Evolutionary conservation across 106 monocot genomes (phyloP).

Genomic region (Chionographis japonica): DNA sequence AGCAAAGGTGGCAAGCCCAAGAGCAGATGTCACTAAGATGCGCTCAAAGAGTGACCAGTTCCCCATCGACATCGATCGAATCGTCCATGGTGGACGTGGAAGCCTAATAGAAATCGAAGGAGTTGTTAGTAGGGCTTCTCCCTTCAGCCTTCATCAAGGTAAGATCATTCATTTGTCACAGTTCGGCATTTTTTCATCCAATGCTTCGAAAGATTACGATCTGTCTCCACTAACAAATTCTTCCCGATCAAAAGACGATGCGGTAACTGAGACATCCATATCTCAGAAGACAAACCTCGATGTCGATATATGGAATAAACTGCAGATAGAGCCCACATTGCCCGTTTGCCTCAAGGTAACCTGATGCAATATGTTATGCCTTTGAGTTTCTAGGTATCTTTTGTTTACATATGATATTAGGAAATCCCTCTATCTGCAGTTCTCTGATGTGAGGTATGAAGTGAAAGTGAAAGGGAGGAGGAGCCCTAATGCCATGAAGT

Average conservation of each 20-base stretch:
- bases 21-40: not conserved
- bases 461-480: not conserved
- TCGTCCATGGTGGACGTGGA: too few species aligned
- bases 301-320: not conserved
- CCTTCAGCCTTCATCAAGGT: too few species aligned
- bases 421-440: not conserved
- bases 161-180: too few species aligned
- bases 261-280: not conserved
- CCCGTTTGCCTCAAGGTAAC: constrained; percentile 7
- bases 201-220: too few species aligned
- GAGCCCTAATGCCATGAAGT: not conserved
- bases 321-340: not conserved
- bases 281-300: not conserved
- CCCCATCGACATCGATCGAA: not conserved
- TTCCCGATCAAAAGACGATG: not conserved
- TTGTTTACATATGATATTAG: too few species aligned
- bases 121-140: not conserved
- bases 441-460: constrained; percentile 1
- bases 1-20: not conserved
- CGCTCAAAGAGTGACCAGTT: not conserved
- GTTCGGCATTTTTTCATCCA: too few species aligned
- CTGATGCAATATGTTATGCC: not conserved
- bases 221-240: too few species aligned
- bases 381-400: too few species aligned
- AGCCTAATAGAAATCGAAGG: too few species aligned